These are phyloP conservation scores for Nakazawaea pomicola DNA, from an alignment of 805 yeast species.

Conservation along the genomic window DNA sequence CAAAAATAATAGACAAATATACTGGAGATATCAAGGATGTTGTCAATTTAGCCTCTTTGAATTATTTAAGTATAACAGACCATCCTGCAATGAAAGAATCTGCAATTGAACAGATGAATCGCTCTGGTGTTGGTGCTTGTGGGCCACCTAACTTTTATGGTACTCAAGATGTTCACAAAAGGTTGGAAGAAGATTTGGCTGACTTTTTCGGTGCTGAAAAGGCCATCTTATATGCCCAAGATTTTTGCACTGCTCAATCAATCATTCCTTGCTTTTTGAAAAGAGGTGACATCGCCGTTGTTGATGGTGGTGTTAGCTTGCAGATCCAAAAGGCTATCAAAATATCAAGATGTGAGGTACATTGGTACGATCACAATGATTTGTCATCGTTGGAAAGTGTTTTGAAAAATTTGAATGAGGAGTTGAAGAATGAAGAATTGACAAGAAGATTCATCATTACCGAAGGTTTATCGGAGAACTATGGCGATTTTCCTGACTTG, in stretches of 20 bases:
- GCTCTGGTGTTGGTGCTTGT: slow-evolving; percentile 95
- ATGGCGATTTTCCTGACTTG: slow-evolving; percentile 77
- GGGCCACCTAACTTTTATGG: slow-evolving; percentile 99
- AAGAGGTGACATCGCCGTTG: slow-evolving; percentile 90
- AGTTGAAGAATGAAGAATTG: slow-evolving; percentile 65
- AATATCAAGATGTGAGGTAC: slow-evolving; percentile 81
- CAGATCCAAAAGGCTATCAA: slow-evolving; percentile 85
- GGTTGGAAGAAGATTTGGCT: slow-evolving; percentile 72
- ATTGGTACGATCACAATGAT: slow-evolving; percentile 84
- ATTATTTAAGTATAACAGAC: slow-evolving; percentile 61
- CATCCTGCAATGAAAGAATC: slow-evolving; percentile 40
- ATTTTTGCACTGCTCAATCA: slow-evolving; percentile 78
- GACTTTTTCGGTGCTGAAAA: slow-evolving; percentile 70
- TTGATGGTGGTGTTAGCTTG: slow-evolving; percentile 71
- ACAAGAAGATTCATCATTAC: slow-evolving; percentile 88
- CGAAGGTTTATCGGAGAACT: slow-evolving; percentile 80
- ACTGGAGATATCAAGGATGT: slow-evolving; percentile 28
- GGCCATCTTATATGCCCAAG: slow-evolving; percentile 89
- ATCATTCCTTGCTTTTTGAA: slow-evolving; percentile 91
- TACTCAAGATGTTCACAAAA: slow-evolving; percentile 84
- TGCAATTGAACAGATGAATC: slow-evolving; percentile 54
- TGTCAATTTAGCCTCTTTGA: slow-evolving; percentile 65
- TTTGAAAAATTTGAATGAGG: slow-evolving; percentile 54
- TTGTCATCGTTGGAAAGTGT: slow-evolving; percentile 73
- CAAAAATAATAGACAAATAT: slow-evolving; percentile 25